These are phyloP conservation scores for Leptodontidium sp. DNA, from an alignment of 2,329 filamentous ascomycete species.

Conservation along the genomic window DNA sequence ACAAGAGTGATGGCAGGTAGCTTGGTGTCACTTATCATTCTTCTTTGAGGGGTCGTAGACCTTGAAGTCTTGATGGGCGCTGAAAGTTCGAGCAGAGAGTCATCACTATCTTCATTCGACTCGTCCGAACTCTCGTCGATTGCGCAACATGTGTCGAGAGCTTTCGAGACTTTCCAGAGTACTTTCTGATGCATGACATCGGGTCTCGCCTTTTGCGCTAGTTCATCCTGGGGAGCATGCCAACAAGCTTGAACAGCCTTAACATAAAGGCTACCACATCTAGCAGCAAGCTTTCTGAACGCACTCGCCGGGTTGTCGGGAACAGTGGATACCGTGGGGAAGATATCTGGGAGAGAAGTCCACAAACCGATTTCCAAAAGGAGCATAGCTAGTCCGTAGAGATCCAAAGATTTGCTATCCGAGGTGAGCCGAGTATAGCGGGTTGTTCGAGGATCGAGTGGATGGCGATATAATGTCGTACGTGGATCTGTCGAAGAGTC, in stretches of 20 bases:
- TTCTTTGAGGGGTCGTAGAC: slow-evolving; percentile 35
- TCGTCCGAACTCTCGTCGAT: slow-evolving; percentile 66
- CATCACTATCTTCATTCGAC: slow-evolving; percentile 58
- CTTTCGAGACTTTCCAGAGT: slow-evolving; percentile 58
- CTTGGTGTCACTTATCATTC: slow-evolving; percentile 35
- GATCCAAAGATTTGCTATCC: slow-evolving; percentile 68
- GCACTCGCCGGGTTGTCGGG: slow-evolving; percentile 40
- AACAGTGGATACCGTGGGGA: slow-evolving; percentile 39
- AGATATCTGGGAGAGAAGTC: slow-evolving; percentile 62
- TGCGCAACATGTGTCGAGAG: slow-evolving; percentile 67
- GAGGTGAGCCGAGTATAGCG: slow-evolving; percentile 59
- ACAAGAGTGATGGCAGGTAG: slow-evolving; percentile 27
- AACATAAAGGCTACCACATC: slow-evolving; percentile 77
- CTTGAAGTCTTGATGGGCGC: slow-evolving; percentile 35
- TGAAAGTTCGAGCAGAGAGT: slow-evolving; percentile 49
- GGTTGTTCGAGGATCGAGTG: slow-evolving; percentile 64
- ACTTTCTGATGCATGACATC: slow-evolving; percentile 65
- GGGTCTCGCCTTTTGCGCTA: slow-evolving; percentile 55
- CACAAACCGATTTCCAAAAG: slow-evolving; percentile 80
- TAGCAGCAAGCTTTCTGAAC: slow-evolving; percentile 51
- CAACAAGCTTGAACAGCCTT: slow-evolving; percentile 78
- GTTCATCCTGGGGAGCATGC: slow-evolving; percentile 71
- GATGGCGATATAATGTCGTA: slow-evolving; percentile 64
- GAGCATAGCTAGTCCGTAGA: slow-evolving; percentile 78
- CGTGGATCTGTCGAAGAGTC: slow-evolving; percentile 32